Conservation (phyloP, 192 early-diverging fungal genomes). For the Backusella australiensis region DNA sequence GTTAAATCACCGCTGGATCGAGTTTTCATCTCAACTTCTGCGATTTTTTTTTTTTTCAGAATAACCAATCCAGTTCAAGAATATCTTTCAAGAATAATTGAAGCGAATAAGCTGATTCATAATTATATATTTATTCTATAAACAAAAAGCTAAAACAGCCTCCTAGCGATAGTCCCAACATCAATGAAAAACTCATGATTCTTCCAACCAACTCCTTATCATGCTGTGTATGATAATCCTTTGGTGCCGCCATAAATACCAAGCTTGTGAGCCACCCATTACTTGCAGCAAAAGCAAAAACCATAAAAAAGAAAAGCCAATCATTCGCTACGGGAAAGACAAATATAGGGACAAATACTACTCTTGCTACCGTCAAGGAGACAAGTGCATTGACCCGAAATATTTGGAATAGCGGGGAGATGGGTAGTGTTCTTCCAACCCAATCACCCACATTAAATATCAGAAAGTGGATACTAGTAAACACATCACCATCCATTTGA, state of each 20-base stretch:
- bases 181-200: conserved; percentile 62
- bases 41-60: too few species aligned
- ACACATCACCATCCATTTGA: conserved; percentile 49
- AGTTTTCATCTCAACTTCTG: too few species aligned
- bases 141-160: conserved; percentile 54
- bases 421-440: conserved; percentile 55
- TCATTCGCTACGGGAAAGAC: conserved; percentile 44
- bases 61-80: too few species aligned
- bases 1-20: too few species aligned
- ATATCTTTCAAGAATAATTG: too few species aligned
- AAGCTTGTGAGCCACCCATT: conserved; percentile 67
- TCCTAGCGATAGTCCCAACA: conserved; percentile 66
- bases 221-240: conserved; percentile 16
- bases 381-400: conserved; percentile 43
- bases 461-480: conserved; percentile 71
- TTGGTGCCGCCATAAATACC: conserved; percentile 59
- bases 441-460: conserved; percentile 73
- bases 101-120: too few species aligned
- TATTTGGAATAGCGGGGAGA: conserved; percentile 45
- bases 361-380: conserved; percentile 41
- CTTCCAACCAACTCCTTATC: conserved; percentile 56
- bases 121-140: conserved; percentile 10
- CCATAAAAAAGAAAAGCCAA: conserved; percentile 47
- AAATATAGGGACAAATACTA: conserved; percentile 65
- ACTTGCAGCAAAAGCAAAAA: conserved; percentile 58